These are phyloP conservation scores for Pseudogymnoascus sp. DNA, from an alignment of 2,329 filamentous ascomycete species.

Conservation along the genomic window DNA sequence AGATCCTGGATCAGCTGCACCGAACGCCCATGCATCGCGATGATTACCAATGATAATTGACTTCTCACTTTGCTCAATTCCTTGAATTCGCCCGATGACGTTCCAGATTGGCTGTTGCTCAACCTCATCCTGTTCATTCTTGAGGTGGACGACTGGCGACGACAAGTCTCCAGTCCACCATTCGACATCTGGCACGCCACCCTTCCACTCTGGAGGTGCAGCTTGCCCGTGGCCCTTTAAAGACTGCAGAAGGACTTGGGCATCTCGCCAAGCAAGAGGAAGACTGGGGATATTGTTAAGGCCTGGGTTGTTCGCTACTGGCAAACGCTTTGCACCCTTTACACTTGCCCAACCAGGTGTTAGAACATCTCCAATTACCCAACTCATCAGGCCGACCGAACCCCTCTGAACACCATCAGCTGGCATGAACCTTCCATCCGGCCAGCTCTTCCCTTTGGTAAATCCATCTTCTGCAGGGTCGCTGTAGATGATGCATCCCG, in stretches of 20 bases:
- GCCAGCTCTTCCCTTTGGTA: conserved; percentile 61
- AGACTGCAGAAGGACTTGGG: conserved; percentile 67
- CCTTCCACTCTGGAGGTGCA: conserved; percentile 64
- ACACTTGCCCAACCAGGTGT: conserved; percentile 80
- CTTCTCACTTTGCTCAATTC: conserved; percentile 76
- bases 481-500: conserved; percentile 84
- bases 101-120: conserved; percentile 86
- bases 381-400: conserved; percentile 71
- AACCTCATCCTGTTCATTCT: conserved; percentile 80
- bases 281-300: conserved; percentile 81
- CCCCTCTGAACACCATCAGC: conserved; percentile 76
- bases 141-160: conserved; percentile 71
- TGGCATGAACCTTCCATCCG: conserved; percentile 73
- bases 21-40: conserved; percentile 86
- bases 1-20: conserved; percentile 75
- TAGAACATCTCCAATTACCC: conserved; percentile 83
- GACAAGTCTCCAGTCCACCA: conserved; percentile 79
- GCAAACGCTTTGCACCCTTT: conserved; percentile 56
- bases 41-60: conserved; percentile 88
- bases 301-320: conserved; percentile 61
- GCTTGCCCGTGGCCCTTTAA: conserved; percentile 67
- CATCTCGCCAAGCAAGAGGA: conserved; percentile 83
- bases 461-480: conserved; percentile 84
- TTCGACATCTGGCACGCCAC: conserved; percentile 64
- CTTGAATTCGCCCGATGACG: conserved; percentile 73